phyloP scores from a whole-genome alignment of 2,329 filamentous ascomycete species.

The Verticillium albo-atrum region DNA sequence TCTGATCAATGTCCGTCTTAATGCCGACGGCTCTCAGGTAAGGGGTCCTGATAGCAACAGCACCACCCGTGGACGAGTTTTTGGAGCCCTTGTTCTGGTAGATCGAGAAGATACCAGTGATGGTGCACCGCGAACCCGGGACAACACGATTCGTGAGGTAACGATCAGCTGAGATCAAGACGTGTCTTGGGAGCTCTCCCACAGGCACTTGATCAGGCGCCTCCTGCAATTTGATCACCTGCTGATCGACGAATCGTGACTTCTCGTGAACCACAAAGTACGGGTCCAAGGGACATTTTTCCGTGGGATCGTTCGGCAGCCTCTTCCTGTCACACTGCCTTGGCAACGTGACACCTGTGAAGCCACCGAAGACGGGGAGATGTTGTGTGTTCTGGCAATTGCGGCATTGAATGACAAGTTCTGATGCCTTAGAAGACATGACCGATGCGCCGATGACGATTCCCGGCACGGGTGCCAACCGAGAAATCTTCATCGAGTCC shows the following conservation, averaged over 20 bases:
- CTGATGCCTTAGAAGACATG: conserved; percentile 90
- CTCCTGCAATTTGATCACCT: conserved; percentile 96
- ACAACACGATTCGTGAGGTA: conserved; percentile 95
- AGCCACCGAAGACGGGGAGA: conserved; percentile 75
- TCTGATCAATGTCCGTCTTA: conserved; percentile 84
- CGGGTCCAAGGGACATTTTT: conserved; percentile 85
- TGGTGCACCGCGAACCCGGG: conserved; percentile 86
- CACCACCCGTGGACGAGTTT: conserved; percentile 66
- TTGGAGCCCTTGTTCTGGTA: conserved; percentile 90
- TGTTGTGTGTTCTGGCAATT: conserved; percentile 72
- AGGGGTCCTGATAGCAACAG: conserved; percentile 91
- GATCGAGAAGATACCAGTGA: conserved; percentile 97
- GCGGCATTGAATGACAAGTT: conserved; percentile 81
- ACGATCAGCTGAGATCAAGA: conserved; percentile 92
- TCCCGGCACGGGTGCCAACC: conserved; percentile 92
- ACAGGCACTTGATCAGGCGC: conserved; percentile 96
- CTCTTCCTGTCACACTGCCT: conserved; percentile 66
- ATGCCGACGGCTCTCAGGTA: conserved; percentile 93
- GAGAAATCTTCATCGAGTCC: conserved; percentile 86
- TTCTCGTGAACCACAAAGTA: conserved; percentile 96
- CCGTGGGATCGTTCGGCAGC: conserved; percentile 59
- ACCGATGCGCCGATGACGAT: conserved; percentile 98
- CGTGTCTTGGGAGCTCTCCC: conserved; percentile 89
- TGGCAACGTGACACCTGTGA: conserved; percentile 81
- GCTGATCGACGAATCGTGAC: conserved; percentile 93